Percentiles rank a stretch among this genome's conserved stretches.
Conservation (phyloP, 768 basidiomycete genomes). For the Sarcodon aspratus region DNA sequence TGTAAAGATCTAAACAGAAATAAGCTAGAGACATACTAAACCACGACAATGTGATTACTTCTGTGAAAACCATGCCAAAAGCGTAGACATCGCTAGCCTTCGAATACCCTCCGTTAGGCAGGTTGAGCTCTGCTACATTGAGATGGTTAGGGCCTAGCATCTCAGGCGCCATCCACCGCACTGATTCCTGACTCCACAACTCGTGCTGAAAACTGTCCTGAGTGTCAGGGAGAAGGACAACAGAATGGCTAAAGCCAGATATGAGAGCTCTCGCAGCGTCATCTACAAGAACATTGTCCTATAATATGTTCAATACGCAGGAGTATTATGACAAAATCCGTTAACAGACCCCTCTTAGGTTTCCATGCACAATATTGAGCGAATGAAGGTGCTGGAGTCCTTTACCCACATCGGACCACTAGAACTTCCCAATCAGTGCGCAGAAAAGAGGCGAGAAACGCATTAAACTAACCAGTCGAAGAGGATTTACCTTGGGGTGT, state of each 20-base stretch:
- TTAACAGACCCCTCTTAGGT: not conserved
- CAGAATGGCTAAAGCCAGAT: not conserved
- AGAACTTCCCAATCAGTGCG: too few relatives aligned
- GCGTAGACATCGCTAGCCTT: slow-evolving; percentile 10
- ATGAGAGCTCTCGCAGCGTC: not conserved
- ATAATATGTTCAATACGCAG: not conserved
- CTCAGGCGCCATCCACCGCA: slow-evolving; percentile 1
- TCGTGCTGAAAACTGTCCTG: not conserved
- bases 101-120: not conserved
- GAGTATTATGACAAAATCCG: not conserved
- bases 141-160: not conserved
- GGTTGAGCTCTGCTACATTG: not conserved
- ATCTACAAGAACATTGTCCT: slow-evolving; percentile 1
- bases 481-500: not conserved
- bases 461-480: not conserved
- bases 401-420: too few relatives aligned
- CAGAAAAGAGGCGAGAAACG: too few relatives aligned
- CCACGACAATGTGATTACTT: too few relatives aligned
- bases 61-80: slow-evolving; percentile 4
- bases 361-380: not conserved
- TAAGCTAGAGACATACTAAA: too few relatives aligned
- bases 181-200: not conserved
- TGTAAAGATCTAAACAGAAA: too few relatives aligned
- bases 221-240: not conserved
- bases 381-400: too few relatives aligned